Evolutionary conservation across 2,329 filamentous ascomycete species (phyloP).

Genomic region (Pseudocercospora pini-densiflorae): DNA sequence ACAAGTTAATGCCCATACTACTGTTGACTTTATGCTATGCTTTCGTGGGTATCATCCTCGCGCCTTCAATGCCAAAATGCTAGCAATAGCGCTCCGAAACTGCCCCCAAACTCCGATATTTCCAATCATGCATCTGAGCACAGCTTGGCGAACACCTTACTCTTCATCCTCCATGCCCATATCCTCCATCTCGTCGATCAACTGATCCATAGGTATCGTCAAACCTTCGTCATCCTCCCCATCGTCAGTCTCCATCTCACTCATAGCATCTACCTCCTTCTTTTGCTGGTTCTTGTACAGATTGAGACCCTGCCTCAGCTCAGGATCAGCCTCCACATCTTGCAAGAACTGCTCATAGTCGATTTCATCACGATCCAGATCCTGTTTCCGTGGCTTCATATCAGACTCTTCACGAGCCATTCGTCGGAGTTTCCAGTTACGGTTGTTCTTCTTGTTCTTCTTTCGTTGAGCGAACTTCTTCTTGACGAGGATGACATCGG

Average conservation of each 20-base stretch:
- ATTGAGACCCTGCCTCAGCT: constrained; percentile 80
- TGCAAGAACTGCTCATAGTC: constrained; percentile 98
- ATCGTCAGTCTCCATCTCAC: constrained; percentile 58
- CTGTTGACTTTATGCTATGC: not conserved
- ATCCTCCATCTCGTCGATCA: constrained; percentile 93
- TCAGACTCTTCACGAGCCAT: constrained; percentile 91
- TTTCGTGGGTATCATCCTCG: constrained; percentile 5
- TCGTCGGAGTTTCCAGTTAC: constrained; percentile 94
- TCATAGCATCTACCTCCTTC: constrained; percentile 67
- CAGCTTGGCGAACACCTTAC: not conserved
- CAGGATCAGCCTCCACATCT: constrained; percentile 94
- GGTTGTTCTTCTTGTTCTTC: constrained; percentile 63
- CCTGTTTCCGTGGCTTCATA: constrained; percentile 80
- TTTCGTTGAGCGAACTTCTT: constrained; percentile 89
- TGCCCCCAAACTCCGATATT: not conserved
- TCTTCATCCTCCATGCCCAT: constrained; percentile 68
- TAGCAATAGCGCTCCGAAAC: not conserved
- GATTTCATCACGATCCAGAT: constrained; percentile 84
- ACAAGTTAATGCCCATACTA: not conserved
- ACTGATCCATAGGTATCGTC: constrained; percentile 57
- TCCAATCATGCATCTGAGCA: not conserved
- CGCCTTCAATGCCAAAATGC: not conserved
- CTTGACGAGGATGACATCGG: constrained; percentile 95
- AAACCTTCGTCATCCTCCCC: constrained; percentile 61
- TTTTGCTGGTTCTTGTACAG: constrained; percentile 74